Evolutionary conservation across 1,284 basidiomycete genomes (phyloP), one percentile per base, ranked within the genome.

Genomic region (Tilletia indica): DNA sequence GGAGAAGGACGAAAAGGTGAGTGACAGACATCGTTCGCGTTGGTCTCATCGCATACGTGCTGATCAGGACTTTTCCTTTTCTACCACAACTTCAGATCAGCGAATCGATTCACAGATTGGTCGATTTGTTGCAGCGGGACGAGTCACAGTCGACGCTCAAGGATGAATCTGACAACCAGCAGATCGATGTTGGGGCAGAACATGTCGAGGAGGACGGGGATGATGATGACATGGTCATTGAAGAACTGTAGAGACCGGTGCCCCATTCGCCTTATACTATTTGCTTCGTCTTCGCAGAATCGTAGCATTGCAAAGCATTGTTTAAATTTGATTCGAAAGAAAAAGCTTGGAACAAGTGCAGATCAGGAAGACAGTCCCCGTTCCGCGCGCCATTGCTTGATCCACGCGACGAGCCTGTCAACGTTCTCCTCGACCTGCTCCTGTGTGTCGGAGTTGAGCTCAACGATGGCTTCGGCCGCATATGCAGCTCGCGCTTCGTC

Each of bases 401-500:
- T 91, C 97, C 97, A 99, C 72, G 89, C 86, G 31, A 92, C 88
- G 71, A 98, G 91, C 76, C 93, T 88, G 12, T 88, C 87, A 4
- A 97, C 90, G 82, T 98, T 98, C 45, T 89, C 88, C 82, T 97
- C 92, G 67, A 98, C 87, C 78, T 98, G 90, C 47, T 92, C 90
- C 58, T 88, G 89, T 19, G 87, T 88, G 82, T 96, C 92, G 82
- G 92, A 94, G 74, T 87, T 85, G 34, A 99, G 87, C 83, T 94
- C 93, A 31, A 98, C 91, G 42, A 99, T 89, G 75, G 96, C 92
- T 84, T 93, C 91, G 31, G 88, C 84, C 0, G 91, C 89, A 85
- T 98, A 99, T 0, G 92, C 92, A 51, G 90, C 89, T 48, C 90
- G 88, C 2, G 96, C 95, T 84, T 99, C 96, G 61, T 93, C 91